phyloP scores from a whole-genome alignment of 1,284 basidiomycete species.

The Mycosarcoma mackinlayi region DNA sequence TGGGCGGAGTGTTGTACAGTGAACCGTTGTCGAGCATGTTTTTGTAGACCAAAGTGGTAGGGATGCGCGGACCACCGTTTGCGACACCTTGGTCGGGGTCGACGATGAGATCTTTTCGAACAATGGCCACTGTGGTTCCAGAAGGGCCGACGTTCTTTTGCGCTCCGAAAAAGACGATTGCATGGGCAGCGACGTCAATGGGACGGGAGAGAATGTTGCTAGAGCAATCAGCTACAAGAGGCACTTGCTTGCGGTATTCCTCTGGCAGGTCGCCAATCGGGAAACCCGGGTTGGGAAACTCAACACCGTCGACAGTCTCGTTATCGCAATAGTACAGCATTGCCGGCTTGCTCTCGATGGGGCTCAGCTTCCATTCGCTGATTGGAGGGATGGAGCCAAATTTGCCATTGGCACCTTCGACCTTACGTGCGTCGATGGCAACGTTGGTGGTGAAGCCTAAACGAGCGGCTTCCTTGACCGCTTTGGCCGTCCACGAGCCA shows the following conservation, averaged over 20 bases:
- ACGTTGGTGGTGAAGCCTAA: slow-evolving; percentile 56
- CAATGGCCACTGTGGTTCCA: slow-evolving; percentile 91
- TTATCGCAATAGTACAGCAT: slow-evolving; percentile 99
- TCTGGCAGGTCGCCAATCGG: slow-evolving; percentile 81
- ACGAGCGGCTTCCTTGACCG: slow-evolving; percentile 61
- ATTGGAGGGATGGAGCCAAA: slow-evolving; percentile 85
- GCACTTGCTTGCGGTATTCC: slow-evolving; percentile 72
- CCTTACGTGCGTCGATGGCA: slow-evolving; percentile 55
- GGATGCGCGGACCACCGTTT: slow-evolving; percentile 75
- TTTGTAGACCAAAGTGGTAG: slow-evolving; percentile 86
- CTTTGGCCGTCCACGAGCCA: slow-evolving; percentile 66
- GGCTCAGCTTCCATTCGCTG: slow-evolving; percentile 80
- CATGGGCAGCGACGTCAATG: slow-evolving; percentile 79
- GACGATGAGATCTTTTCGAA: slow-evolving; percentile 81
- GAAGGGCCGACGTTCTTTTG: slow-evolving; percentile 99
- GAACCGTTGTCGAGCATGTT: slow-evolving; percentile 81
- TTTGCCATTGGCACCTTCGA: slow-evolving; percentile 45
- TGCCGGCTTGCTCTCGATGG: slow-evolving; percentile 75
- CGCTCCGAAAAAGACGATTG: slow-evolving; percentile 95
- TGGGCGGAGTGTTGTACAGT: slow-evolving; percentile 94
- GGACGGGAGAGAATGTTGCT: slow-evolving; percentile 97
- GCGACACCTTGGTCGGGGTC: slow-evolving; percentile 59
- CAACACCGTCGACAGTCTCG: slow-evolving; percentile 96
- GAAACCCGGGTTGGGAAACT: slow-evolving; percentile 85
- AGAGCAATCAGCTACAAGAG: slow-evolving; percentile 94